A percentile compares a stretch with the other conserved stretches of the same genome.
Conservation (phyloP, 371 early-diverging fungal genomes). For the Mortierella sp. region DNA sequence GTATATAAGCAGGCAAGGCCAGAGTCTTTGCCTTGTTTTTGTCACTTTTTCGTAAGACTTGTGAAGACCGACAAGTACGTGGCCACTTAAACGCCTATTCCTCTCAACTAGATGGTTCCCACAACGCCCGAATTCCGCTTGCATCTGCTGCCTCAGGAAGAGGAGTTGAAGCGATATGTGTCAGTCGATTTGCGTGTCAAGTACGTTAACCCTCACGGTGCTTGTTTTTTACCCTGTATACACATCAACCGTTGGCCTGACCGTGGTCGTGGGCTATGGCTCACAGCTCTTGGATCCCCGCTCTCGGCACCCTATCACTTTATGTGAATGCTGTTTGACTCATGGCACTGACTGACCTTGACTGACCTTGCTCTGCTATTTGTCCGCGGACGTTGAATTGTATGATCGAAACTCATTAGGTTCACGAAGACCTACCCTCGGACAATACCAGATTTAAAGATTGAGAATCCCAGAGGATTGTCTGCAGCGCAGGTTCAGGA, state of each 20-base stretch:
- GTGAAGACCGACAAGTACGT: not conserved
- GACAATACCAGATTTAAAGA: conserved; percentile 70
- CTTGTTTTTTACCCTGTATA: not conserved
- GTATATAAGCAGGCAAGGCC: too few relatives aligned
- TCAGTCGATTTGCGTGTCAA: conserved; percentile 69
- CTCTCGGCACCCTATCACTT: too few relatives aligned
- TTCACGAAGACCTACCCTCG: conserved; percentile 78
- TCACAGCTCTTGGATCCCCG: too few relatives aligned
- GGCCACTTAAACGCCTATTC: not conserved
- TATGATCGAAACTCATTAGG: conserved; percentile 32
- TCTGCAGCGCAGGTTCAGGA: conserved; percentile 61
- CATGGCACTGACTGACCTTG: not conserved
- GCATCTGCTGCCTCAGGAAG: conserved; percentile 66
- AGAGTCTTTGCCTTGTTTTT: not conserved
- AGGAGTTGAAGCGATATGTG: conserved; percentile 64
- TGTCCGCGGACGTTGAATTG: not conserved
- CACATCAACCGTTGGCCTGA: too few relatives aligned
- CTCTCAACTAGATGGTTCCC: conserved; percentile 59
- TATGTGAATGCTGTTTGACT: not conserved
- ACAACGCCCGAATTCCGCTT: conserved; percentile 76
- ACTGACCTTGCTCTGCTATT: not conserved
- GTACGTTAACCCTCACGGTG: conserved; percentile 41
- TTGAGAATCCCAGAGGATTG: conserved; percentile 69
- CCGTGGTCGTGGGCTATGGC: too few relatives aligned
- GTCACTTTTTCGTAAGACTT: too few relatives aligned